Conservation (phyloP, 305 asterid species). For the Ilex paraguariensis region DNA sequence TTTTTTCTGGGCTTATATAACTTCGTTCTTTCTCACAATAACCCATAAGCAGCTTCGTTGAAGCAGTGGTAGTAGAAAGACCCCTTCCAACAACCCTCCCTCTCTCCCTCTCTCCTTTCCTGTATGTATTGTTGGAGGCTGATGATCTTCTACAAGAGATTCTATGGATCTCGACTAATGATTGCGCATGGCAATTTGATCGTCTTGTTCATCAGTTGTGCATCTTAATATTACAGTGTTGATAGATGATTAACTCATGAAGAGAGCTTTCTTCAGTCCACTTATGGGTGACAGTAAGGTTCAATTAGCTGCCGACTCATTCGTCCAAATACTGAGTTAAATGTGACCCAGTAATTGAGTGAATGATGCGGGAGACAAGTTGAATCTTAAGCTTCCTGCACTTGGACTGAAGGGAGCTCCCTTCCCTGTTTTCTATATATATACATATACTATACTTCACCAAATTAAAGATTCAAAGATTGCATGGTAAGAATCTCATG, state of each 20-base stretch:
- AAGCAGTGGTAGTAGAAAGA: too few relatives aligned
- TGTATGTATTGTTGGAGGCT: background rate
- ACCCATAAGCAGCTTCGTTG: slow-evolving; percentile 4
- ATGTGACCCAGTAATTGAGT: slow-evolving; percentile 45
- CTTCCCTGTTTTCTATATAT: slow-evolving; percentile 7
- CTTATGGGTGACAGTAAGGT: slow-evolving; percentile 52
- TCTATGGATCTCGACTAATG: too few relatives aligned
- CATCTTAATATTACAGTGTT: background rate
- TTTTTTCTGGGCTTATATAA: slow-evolving; percentile 38
- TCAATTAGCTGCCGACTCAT: slow-evolving; percentile 96
- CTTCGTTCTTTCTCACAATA: slow-evolving; percentile 15
- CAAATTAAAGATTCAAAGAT: background rate
- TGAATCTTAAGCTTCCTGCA: slow-evolving; percentile 58
- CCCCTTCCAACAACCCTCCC: too few relatives aligned
- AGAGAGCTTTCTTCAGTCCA: slow-evolving; percentile 97
- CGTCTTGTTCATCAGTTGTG: too few relatives aligned
- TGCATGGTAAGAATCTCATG: too few relatives aligned
- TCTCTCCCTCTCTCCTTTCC: too few relatives aligned
- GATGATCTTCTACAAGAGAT: too few relatives aligned
- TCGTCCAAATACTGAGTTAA: slow-evolving; percentile 72
- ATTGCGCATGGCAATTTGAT: too few relatives aligned
- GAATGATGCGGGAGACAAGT: slow-evolving; percentile 91
- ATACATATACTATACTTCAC: too few relatives aligned
- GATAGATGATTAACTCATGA: background rate
- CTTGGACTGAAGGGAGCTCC: slow-evolving; percentile 99